Evolutionary conservation across 352 stramenopile genomes (phyloP), one percentile per base, ranked within the genome.

Genomic region (Thraustochytrium striatum): DNA sequence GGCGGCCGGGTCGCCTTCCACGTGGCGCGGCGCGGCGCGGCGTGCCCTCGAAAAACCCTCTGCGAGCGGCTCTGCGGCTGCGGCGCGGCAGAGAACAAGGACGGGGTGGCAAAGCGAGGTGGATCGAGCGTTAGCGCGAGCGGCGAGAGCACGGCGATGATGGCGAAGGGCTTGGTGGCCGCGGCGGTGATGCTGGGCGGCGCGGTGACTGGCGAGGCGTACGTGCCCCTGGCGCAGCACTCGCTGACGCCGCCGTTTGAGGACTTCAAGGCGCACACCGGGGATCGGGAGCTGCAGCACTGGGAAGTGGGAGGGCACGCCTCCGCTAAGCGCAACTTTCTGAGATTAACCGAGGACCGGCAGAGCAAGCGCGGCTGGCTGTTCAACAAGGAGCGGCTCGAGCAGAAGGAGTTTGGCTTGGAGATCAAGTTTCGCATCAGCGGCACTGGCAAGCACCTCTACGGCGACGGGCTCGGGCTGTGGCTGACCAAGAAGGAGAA

Each of bases 381-480:
- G 3, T 89, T 85, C 81, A 84, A 72, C 35, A 79, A 72, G 16
- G 55, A 47, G 33, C 7, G 58, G 1, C 44, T 87, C 25, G 72
- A 65, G 5, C 69, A 75, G 55, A 59, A 82, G 35, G 55, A 85
- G 16, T 85, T 85, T 25, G 81, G 75, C 9, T 57, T 69, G 21
- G 73, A 82, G 32, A 73, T 90, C 19, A 85, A 81, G 32, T 90
- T 90, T 73, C 81, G 86, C 25, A 87, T 90, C 39, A 85, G 72
- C 39, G 86, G 86, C 39, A 79, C 83, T n/a, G 83, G 78, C 32
- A 75, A 84, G 61, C 52, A 62, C 21, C 84, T 89, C n/a, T 89
- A 88, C 72, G 86, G 86, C 32, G 86, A 89, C 65, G 86, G 86
- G 28, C 85, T 89, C 52, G 83, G 70, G 59, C 69, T 89, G 35